These are phyloP conservation scores for Periconia sp. DNA, from an alignment of 2,329 filamentous ascomycete genomes.

Conservation along the genomic window DNA sequence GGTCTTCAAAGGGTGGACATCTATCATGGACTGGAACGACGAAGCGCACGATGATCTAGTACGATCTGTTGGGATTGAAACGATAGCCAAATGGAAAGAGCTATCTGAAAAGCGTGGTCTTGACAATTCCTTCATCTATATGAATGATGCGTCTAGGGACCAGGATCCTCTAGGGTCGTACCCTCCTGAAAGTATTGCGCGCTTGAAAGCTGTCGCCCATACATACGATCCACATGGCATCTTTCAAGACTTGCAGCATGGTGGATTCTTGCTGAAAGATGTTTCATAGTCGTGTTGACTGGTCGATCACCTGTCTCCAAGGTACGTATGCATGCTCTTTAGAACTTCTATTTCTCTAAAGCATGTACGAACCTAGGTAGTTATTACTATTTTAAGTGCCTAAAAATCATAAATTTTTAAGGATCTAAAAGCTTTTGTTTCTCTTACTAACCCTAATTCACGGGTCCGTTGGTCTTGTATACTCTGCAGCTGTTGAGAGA, in stretches of 20 bases:
- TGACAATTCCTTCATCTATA: constrained; percentile 1
- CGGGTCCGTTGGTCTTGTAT: too few relatives aligned
- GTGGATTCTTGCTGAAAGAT: constrained; percentile 9
- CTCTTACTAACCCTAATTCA: too few relatives aligned
- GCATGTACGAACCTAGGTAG: too few relatives aligned
- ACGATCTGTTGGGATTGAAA: not conserved
- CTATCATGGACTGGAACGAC: constrained; percentile 3
- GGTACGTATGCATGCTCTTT: too few relatives aligned
- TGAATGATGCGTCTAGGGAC: constrained; percentile 5
- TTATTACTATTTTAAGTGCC: too few relatives aligned
- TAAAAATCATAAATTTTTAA: too few relatives aligned
- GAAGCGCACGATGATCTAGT: constrained; percentile 1
- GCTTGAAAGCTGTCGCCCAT: not conserved
- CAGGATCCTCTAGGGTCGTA: constrained; percentile 11
- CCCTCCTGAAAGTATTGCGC: not conserved
- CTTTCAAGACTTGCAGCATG: constrained; percentile 15
- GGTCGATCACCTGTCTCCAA: too few relatives aligned
- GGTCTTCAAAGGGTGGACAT: constrained; percentile 3
- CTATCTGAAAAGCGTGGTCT: constrained; percentile 1
- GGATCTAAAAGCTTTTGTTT: too few relatives aligned
- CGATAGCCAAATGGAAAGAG: not conserved
- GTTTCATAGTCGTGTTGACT: not conserved
- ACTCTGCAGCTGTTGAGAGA: too few relatives aligned
- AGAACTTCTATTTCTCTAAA: too few relatives aligned
- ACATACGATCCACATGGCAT: constrained; percentile 7